Conservation (phyloP, 495 filamentous ascomycete genomes). For the Daldinia concentrica region DNA sequence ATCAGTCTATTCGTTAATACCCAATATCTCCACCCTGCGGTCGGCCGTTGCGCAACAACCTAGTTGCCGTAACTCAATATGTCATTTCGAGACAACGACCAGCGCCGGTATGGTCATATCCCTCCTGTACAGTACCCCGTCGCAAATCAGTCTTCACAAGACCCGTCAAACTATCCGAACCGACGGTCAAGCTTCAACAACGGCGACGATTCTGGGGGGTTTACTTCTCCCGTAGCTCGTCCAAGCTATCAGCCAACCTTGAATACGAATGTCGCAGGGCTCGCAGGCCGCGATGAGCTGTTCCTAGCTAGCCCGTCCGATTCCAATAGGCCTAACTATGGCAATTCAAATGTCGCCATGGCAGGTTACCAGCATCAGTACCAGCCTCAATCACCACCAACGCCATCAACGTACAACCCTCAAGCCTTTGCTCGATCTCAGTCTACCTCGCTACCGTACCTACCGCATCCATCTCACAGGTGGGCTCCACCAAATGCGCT, state of each 20-base stretch:
- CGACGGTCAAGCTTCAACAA: conserved; percentile 79
- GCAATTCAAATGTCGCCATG: conserved; percentile 59
- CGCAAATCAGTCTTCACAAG: conserved; percentile 47
- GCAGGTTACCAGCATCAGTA: conserved; percentile 69
- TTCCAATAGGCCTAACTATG: conserved; percentile 54
- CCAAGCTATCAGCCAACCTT: conserved; percentile 43
- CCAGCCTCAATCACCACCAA: conserved; percentile 63
- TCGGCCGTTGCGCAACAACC: conserved; percentile 27
- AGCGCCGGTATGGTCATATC: conserved; percentile 65
- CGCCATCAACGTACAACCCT: conserved; percentile 78
- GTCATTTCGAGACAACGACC: conserved; percentile 64
- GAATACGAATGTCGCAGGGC: conserved; percentile 44
- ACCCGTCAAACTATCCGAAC: conserved; percentile 53
- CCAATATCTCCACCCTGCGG: conserved; percentile 20
- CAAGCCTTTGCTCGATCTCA: conserved; percentile 78
- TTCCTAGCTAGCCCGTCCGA: conserved; percentile 56
- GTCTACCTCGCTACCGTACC: conserved; percentile 59
- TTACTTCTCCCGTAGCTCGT: conserved; percentile 56
- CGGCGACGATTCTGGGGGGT: conserved; percentile 73
- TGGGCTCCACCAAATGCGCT: conserved; percentile 39
- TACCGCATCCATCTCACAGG: conserved; percentile 50
- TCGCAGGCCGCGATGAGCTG: conserved; percentile 58
- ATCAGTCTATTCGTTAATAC: conserved; percentile 24
- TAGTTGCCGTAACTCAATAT: conserved; percentile 46
- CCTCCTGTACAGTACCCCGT: conserved; percentile 66